Percentiles rank a stretch among this genome's conserved stretches.
These are phyloP conservation scores for Epithemia pelagica DNA, from an alignment of 108 stramenopile genomes.

Conservation along the genomic window DNA sequence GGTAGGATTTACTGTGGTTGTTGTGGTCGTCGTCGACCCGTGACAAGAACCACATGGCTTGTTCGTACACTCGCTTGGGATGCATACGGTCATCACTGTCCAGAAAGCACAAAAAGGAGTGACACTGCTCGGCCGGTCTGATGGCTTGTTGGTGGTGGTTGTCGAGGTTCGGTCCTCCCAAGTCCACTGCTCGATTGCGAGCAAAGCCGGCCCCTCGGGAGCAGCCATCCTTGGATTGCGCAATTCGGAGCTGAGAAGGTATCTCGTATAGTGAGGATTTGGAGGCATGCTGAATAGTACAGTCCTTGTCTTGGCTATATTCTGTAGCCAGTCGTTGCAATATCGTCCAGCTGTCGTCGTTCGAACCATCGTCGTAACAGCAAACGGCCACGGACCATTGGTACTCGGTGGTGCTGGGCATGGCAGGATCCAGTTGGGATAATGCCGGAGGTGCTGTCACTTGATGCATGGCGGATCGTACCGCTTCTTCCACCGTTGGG, in stretches of 20 bases:
- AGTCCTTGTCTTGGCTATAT: background rate
- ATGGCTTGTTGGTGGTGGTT: no score
- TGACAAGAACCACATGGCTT: conserved; percentile 44
- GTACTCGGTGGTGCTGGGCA: background rate
- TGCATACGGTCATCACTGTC: conserved; percentile 86
- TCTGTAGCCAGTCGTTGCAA: conserved; percentile 14
- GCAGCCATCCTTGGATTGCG: conserved; percentile 20
- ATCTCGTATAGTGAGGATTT: conserved; percentile 12
- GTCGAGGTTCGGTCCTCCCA: conserved; percentile 10
- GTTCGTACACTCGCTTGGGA: conserved; percentile 57
- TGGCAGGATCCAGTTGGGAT: conserved; percentile 27
- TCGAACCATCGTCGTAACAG: conserved; percentile 78
- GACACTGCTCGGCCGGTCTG: no score
- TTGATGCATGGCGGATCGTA: conserved; percentile 64
- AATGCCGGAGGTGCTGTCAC: no score
- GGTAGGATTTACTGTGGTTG: no score
- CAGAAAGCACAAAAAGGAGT: conserved; percentile 69
- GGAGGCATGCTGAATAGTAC: background rate
- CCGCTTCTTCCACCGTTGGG: conserved; percentile 56
- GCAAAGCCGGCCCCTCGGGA: conserved; percentile 76
- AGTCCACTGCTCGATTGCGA: conserved; percentile 63
- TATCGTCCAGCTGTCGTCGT: conserved; percentile 50
- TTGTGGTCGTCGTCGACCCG: conserved; percentile 20
- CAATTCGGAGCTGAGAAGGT: conserved; percentile 20
- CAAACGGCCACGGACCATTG: conserved; percentile 51